Percentiles rank a stretch among this genome's conserved stretches.
These are phyloP conservation scores for Silene coronaria DNA, from an alignment of 179 eudicot species.

Conservation along the genomic window DNA sequence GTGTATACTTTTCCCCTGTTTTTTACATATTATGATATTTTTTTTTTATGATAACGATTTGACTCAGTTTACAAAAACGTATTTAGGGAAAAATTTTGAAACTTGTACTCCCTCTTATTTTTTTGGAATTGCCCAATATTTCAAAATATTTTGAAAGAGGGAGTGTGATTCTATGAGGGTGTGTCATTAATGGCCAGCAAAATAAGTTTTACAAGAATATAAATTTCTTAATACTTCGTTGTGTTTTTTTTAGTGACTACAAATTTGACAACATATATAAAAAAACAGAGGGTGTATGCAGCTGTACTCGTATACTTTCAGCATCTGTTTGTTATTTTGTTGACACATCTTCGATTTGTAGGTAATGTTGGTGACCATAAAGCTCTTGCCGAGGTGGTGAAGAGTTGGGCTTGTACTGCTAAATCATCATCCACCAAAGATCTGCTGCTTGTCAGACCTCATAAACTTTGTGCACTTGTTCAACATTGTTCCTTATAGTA, in stretches of 20 bases:
- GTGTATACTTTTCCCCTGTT: neutral
- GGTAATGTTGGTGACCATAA: slow-evolving; percentile 89
- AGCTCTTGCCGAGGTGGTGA: slow-evolving; percentile 85
- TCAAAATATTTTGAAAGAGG: neutral
- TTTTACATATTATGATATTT: neutral
- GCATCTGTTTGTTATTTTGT: slow-evolving; percentile 1
- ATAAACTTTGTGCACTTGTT: slow-evolving; percentile 6
- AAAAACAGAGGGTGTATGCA: too few species aligned
- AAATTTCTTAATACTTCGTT: neutral
- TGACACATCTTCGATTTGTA: slow-evolving; percentile 28
- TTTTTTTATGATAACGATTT: neutral
- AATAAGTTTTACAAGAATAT: too few species aligned
- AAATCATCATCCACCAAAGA: slow-evolving; percentile 67
- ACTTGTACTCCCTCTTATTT: neutral
- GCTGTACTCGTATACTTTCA: neutral
- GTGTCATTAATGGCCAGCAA: neutral
- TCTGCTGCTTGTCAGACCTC: slow-evolving; percentile 58
- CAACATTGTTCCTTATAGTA: neutral
- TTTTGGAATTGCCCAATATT: neutral
- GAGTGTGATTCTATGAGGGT: neutral
- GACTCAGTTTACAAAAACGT: neutral
- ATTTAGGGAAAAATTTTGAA: too few species aligned
- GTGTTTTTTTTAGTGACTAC: neutral
- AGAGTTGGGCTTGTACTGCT: slow-evolving; percentile 67
- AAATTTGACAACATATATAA: neutral